Conservation (phyloP, 2,329 filamentous ascomycete species). For the Biscogniauxia sp. region DNA sequence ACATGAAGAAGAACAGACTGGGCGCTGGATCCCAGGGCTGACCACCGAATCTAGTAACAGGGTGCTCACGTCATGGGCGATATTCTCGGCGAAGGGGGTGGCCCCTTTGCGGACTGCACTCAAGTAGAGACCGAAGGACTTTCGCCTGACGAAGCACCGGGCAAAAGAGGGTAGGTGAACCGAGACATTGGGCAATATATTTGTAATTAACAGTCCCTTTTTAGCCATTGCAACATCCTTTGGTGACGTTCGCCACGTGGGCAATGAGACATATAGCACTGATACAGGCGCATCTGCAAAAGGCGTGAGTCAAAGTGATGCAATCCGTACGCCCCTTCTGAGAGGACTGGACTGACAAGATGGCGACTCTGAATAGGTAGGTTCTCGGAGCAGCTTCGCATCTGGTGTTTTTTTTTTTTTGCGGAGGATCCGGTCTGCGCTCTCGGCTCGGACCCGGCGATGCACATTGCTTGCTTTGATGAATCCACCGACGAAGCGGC, state of each 20-base stretch:
- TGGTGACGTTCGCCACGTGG: constrained; percentile 29
- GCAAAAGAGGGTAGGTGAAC: constrained; percentile 9
- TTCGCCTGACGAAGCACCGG: constrained; percentile 8
- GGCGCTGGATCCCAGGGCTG: background rate
- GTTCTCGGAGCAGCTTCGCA: constrained; percentile 13
- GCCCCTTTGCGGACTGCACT: constrained; percentile 12
- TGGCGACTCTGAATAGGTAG: constrained; percentile 14
- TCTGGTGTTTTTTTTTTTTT: constrained; percentile 27
- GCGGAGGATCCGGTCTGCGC: constrained; percentile 27
- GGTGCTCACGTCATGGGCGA: constrained; percentile 19
- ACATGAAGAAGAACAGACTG: no score
- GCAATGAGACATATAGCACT: constrained; percentile 28
- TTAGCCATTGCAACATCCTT: constrained; percentile 24
- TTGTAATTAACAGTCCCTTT: background rate
- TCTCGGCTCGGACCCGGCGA: constrained; percentile 15
- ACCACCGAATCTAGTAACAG: background rate
- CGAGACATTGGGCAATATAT: background rate
- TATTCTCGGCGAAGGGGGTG: constrained; percentile 23
- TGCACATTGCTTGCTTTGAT: constrained; percentile 29
- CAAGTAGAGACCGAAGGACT: constrained; percentile 12
- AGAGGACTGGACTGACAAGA: background rate
- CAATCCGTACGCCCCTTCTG: background rate
- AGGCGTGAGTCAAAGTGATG: constrained; percentile 13
- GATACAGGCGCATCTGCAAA: constrained; percentile 21
- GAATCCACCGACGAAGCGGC: constrained; percentile 23